Conservation (phyloP, 2,329 filamentous ascomycete genomes). For the Nemania sp. region DNA sequence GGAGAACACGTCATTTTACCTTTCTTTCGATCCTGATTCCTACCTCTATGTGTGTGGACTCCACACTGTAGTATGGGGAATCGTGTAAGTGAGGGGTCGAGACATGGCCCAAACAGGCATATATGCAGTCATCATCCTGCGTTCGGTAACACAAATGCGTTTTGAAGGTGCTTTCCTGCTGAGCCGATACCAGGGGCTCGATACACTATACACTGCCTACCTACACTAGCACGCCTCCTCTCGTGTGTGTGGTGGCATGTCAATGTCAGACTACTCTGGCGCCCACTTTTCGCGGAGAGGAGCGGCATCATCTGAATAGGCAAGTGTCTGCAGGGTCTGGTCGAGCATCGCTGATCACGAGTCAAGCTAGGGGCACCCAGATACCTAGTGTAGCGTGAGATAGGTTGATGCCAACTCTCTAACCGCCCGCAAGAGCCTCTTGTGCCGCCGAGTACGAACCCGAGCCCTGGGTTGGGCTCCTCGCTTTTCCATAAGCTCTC, state of each 20-base stretch:
- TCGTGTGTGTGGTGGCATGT: neutral
- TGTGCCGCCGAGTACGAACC: neutral
- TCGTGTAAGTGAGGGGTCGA: neutral
- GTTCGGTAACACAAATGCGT: neutral
- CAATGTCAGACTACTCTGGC: neutral
- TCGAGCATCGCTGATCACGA: neutral
- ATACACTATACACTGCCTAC: too few species aligned
- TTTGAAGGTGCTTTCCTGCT: too few species aligned
- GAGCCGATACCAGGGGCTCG: neutral
- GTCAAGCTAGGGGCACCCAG: too few species aligned
- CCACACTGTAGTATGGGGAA: too few species aligned
- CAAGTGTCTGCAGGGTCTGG: neutral
- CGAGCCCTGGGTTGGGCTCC: neutral
- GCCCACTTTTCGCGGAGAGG: neutral
- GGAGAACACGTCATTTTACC: too few species aligned
- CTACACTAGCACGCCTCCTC: neutral
- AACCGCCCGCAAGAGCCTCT: neutral
- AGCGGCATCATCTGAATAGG: neutral
- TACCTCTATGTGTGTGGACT: too few species aligned
- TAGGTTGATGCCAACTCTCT: too few species aligned
- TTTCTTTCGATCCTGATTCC: too few species aligned
- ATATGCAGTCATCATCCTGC: conserved; percentile 22
- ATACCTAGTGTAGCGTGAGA: too few species aligned
- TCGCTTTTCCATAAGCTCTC: neutral
- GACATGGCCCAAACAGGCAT: neutral